Percentiles rank a stretch among this genome's conserved stretches.
phyloP scores from a whole-genome alignment of 179 eudicot genomes.

The Carnegiea gigantea region DNA sequence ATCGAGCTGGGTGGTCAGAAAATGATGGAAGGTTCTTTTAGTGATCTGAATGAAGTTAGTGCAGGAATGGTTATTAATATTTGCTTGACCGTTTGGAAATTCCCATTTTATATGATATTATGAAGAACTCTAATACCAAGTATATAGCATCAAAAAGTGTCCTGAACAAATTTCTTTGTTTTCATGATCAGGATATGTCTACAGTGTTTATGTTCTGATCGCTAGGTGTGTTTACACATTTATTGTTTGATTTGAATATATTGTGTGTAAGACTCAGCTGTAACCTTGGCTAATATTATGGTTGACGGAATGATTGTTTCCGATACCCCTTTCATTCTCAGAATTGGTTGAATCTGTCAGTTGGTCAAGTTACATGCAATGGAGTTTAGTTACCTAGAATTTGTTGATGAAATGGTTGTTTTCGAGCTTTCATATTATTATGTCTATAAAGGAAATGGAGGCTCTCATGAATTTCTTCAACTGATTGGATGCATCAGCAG shows the following conservation, averaged over 20 bases:
- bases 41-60: neutral
- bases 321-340: too few species aligned
- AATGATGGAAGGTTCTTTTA: neutral
- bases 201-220: conserved; percentile 24
- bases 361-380: too few species aligned
- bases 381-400: too few species aligned
- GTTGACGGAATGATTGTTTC: neutral
- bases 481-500: too few species aligned
- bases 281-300: neutral
- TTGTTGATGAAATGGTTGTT: too few species aligned
- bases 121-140: neutral
- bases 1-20: neutral
- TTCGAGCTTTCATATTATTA: too few species aligned
- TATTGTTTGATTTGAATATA: conserved; percentile 9
- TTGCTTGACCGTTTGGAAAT: neutral
- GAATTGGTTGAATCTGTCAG: too few species aligned
- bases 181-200: conserved; percentile 11
- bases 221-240: neutral
- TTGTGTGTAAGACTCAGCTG: conserved; percentile 1
- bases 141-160: conserved; percentile 9
- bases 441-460: too few species aligned
- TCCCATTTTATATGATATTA: neutral
- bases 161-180: neutral
- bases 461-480: too few species aligned
- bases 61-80: neutral